Evolutionary conservation across 2,329 filamentous ascomycete genomes (phyloP).

Genomic region (Tolypocladium pustulatum): DNA sequence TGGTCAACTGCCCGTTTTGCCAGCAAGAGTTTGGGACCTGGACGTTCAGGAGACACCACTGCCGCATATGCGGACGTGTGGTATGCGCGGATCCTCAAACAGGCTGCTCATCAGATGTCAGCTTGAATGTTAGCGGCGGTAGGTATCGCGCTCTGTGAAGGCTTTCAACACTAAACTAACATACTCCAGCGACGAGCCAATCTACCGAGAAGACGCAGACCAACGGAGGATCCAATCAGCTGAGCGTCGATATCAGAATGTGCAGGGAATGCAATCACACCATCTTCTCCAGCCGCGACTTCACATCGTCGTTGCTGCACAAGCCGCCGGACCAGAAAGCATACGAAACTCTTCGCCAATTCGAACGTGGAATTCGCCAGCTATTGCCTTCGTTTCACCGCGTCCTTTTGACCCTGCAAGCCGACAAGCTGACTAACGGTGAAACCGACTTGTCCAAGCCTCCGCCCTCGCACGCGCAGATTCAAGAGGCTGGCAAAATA

Average conservation of each 20-base stretch:
- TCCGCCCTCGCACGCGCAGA: constrained; percentile 50
- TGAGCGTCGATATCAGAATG: constrained; percentile 77
- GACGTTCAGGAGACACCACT: constrained; percentile 89
- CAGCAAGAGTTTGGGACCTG: constrained; percentile 92
- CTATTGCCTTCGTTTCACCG: constrained; percentile 79
- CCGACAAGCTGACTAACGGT: constrained; percentile 27
- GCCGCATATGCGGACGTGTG: constrained; percentile 83
- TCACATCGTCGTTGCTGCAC: constrained; percentile 55
- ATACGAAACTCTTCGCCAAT: constrained; percentile 76
- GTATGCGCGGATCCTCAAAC: constrained; percentile 85
- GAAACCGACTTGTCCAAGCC: constrained; percentile 27
- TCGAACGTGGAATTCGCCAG: constrained; percentile 75
- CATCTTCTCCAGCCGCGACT: constrained; percentile 61
- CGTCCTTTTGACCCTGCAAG: constrained; percentile 60
- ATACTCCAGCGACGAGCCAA: constrained; percentile 7
- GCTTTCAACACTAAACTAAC: neutral
- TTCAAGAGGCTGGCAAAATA: constrained; percentile 78
- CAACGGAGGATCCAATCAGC: constrained; percentile 25
- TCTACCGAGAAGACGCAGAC: constrained; percentile 31
- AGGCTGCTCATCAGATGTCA: constrained; percentile 74
- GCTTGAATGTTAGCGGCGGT: constrained; percentile 59
- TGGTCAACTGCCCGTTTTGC: constrained; percentile 81
- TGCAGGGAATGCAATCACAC: constrained; percentile 73
- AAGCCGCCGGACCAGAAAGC: constrained; percentile 67
- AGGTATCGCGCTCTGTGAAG: constrained; percentile 10